Percentiles rank a stretch among this genome's conserved stretches.
These are phyloP conservation scores for Ceratobasidium sp. DNA, from an alignment of 1,284 basidiomycete species.

Conservation along the genomic window DNA sequence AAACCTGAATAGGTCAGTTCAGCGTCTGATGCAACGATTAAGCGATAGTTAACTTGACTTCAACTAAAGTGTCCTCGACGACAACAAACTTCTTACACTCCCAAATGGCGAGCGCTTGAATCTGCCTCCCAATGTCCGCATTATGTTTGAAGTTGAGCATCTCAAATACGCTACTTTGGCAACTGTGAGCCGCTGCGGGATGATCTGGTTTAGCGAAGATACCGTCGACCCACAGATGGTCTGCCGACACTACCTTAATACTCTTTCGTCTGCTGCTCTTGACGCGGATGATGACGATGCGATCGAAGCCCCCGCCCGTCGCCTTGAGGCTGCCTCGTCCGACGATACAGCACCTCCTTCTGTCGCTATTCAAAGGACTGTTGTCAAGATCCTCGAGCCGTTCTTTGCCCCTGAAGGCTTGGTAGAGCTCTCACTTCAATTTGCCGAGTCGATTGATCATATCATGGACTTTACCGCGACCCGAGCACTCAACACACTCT, in stretches of 20 bases:
- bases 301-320: conserved; percentile 69
- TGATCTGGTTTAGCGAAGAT: conserved; percentile 99
- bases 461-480: conserved; percentile 99
- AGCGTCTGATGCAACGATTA: background rate
- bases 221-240: conserved; percentile 94
- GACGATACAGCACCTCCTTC: conserved; percentile 71
- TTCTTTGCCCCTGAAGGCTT: conserved; percentile 89
- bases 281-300: conserved; percentile 93
- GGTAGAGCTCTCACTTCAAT: conserved; percentile 82
- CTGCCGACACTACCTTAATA: conserved; percentile 89
- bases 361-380: conserved; percentile 83
- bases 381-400: conserved; percentile 82
- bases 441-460: conserved; percentile 88
- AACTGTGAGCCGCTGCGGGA: conserved; percentile 99
- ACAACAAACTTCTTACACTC: conserved; percentile 97
- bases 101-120: conserved; percentile 99
- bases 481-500: conserved; percentile 94
- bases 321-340: conserved; percentile 66
- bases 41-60: background rate
- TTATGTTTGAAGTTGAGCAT: conserved; percentile 99
- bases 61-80: conserved; percentile 90
- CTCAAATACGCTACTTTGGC: conserved; percentile 97
- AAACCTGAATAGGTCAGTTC: conserved; percentile 92
- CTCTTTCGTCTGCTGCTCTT: conserved; percentile 82
- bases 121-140: conserved; percentile 95